A percentile compares a stretch with the other conserved stretches of the same genome.
Conservation (phyloP, 1,284 basidiomycete genomes). For the Cryptococcus sp. region DNA sequence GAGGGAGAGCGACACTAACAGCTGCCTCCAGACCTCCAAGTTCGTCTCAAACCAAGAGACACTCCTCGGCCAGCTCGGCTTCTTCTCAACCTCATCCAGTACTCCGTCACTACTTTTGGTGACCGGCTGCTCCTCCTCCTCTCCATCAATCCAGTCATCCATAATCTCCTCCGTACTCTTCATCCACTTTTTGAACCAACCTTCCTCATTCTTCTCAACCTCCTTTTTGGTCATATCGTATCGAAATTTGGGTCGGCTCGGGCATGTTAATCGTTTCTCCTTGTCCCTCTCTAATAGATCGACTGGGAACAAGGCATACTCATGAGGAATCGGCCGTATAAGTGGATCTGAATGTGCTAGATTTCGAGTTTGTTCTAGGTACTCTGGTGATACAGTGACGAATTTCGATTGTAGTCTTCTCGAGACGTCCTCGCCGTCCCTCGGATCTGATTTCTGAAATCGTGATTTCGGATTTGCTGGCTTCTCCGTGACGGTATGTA, state of each 20-base stretch:
- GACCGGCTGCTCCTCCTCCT: conserved; percentile 7
- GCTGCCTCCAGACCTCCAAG: conserved; percentile 84
- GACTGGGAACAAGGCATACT: conserved; percentile 51
- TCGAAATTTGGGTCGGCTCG: conserved; percentile 73
- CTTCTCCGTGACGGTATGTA: conserved; percentile 33
- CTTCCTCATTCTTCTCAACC: conserved; percentile 81
- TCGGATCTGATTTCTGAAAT: conserved; percentile 10
- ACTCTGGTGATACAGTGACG: conserved; percentile 59
- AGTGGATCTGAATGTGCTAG: conserved; percentile 58
- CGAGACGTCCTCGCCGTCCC: neutral
- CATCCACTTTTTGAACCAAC: conserved; percentile 70
- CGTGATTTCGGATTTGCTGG: conserved; percentile 8
- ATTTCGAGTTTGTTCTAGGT: conserved; percentile 60
- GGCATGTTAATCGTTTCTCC: conserved; percentile 54
- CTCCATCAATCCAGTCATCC: conserved; percentile 54
- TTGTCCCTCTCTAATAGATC: conserved; percentile 18
- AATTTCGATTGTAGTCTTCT: conserved; percentile 64
- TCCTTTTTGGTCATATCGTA: conserved; percentile 77
- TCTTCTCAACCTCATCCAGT: conserved; percentile 14
- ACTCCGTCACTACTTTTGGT: neutral
- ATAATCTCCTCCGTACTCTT: conserved; percentile 58
- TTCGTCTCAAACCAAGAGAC: conserved; percentile 78
- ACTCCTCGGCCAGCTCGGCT: conserved; percentile 22
- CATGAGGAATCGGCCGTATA: conserved; percentile 57
- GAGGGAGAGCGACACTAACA: conserved; percentile 46